Evolutionary conservation across 805 yeast species (phyloP).

Genomic region (Monosporozyma solicola): DNA sequence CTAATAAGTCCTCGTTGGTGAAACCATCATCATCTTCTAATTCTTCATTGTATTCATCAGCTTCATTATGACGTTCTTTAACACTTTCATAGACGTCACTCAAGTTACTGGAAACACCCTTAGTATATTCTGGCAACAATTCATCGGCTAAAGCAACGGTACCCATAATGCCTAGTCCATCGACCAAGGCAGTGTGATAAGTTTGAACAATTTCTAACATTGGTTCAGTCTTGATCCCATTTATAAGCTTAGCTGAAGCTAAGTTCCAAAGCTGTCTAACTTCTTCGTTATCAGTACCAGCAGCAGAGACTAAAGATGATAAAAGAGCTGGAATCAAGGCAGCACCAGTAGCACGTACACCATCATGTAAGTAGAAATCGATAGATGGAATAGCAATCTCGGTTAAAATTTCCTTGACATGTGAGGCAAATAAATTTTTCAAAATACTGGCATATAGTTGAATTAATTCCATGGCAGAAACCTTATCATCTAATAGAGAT

Average conservation of each 20-base stretch:
- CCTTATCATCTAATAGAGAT: conserved; percentile 88
- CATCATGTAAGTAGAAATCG: conserved; percentile 87
- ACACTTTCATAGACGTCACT: conserved; percentile 63
- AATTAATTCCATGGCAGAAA: conserved; percentile 80
- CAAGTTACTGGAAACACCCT: conserved; percentile 51
- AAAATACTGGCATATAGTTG: conserved; percentile 78
- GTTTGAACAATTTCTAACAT: conserved; percentile 73
- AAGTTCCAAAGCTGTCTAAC: conserved; percentile 64
- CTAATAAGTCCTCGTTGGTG: conserved; percentile 83
- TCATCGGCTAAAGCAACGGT: conserved; percentile 45
- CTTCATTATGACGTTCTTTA: conserved; percentile 60
- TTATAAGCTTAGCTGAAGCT: conserved; percentile 57
- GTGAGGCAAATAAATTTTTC: conserved; percentile 73
- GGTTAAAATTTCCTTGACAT: conserved; percentile 65
- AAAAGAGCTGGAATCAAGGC: conserved; percentile 71
- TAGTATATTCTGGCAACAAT: conserved; percentile 49
- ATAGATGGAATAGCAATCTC: conserved; percentile 83
- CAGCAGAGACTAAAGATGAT: conserved; percentile 45
- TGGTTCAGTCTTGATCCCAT: conserved; percentile 66
- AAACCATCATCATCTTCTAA: conserved; percentile 76
- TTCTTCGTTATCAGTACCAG: conserved; percentile 45
- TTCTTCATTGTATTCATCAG: conserved; percentile 84
- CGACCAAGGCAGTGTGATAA: conserved; percentile 63
- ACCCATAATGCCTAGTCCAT: conserved; percentile 61
- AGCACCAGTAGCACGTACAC: conserved; percentile 88